Evolutionary conservation across 2,329 filamentous ascomycete genomes (phyloP).

Genomic region (Fusarium annulatum): DNA sequence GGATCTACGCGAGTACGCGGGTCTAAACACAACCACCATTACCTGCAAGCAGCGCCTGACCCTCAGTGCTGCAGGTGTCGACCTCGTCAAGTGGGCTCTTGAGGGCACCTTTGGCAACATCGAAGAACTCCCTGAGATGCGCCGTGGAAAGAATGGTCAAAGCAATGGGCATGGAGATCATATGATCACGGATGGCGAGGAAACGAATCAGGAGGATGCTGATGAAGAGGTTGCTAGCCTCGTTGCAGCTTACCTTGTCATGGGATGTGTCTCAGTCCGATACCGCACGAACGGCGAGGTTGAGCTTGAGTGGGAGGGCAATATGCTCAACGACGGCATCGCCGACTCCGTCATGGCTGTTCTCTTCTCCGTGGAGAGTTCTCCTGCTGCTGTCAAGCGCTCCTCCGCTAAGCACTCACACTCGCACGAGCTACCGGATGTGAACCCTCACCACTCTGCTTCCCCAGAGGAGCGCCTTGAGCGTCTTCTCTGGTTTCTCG

Average conservation of each 20-base stretch:
- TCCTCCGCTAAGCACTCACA: slow-evolving; percentile 50
- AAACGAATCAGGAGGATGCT: slow-evolving; percentile 61
- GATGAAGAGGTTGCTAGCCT: slow-evolving; percentile 72
- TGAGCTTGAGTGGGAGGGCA: slow-evolving; percentile 96
- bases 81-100: slow-evolving; percentile 92
- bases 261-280: slow-evolving; percentile 90
- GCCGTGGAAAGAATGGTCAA: slow-evolving; percentile 48
- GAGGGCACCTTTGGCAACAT: slow-evolving; percentile 94
- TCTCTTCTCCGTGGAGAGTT: slow-evolving; percentile 90
- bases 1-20: slow-evolving; percentile 94
- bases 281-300: slow-evolving; percentile 82
- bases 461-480: slow-evolving; percentile 81
- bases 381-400: slow-evolving; percentile 92
- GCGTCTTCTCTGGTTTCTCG: slow-evolving; percentile 93
- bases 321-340: slow-evolving; percentile 96
- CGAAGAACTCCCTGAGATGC: slow-evolving; percentile 72
- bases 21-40: slow-evolving; percentile 95
- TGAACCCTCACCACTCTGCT: slow-evolving; percentile 79
- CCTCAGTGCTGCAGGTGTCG: slow-evolving; percentile 87
- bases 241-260: slow-evolving; percentile 74
- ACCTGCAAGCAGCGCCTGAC: slow-evolving; percentile 91
- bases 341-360: slow-evolving; percentile 97
- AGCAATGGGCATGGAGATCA: slow-evolving; percentile 51
- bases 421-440: slow-evolving; percentile 56
- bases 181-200: slow-evolving; percentile 52